phyloP scores from a whole-genome alignment of 169 alveolate genomes.

The Perkinsus marinus region DNA sequence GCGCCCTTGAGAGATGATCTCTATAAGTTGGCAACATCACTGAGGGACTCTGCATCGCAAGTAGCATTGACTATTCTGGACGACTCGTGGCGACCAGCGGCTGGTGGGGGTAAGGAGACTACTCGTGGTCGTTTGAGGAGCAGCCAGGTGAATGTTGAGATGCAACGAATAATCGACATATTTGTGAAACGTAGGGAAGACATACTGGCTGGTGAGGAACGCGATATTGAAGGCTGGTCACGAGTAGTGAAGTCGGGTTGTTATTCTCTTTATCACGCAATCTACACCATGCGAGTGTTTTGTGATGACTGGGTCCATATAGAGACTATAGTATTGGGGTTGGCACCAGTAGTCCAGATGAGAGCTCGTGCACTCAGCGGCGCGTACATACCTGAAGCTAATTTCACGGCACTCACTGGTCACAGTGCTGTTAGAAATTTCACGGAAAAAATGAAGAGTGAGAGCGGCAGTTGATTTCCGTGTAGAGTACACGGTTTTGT shows the following conservation, averaged over 20 bases:
- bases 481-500: neutral
- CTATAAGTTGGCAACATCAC: neutral
- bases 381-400: neutral
- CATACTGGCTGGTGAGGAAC: neutral
- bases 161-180: neutral
- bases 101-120: neutral
- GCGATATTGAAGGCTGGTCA: neutral
- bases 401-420: neutral
- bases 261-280: neutral
- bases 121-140: neutral
- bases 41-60: neutral
- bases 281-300: neutral
- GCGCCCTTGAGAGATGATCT: neutral
- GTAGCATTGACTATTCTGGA: neutral
- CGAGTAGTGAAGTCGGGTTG: neutral
- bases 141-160: neutral
- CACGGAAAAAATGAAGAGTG: neutral
- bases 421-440: neutral
- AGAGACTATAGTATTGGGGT: neutral
- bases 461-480: neutral
- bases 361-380: neutral
- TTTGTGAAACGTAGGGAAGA: neutral
- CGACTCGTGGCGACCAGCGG: neutral
- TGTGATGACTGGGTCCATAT: neutral
- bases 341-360: neutral